Evolutionary conservation across 768 basidiomycete species (phyloP).

Genomic region (Phaeotremella fagi): DNA sequence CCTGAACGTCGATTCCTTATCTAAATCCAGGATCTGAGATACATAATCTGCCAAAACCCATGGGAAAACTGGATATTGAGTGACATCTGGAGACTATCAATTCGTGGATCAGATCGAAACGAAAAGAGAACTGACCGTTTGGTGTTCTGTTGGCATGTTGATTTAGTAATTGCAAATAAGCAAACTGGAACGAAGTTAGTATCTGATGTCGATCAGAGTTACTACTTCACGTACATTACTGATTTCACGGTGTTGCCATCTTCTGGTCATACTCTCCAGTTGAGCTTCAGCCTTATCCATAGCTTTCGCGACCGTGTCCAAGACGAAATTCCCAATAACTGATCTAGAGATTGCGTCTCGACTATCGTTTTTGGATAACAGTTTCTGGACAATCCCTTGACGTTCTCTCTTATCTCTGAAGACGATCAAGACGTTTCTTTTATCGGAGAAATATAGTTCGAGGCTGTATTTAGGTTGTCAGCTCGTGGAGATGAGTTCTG

Average conservation of each 20-base stretch:
- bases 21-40: constrained; percentile 53
- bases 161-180: constrained; percentile 81
- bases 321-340: constrained; percentile 44
- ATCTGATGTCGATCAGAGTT: constrained; percentile 4
- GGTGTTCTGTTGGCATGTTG: constrained; percentile 89
- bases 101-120: background rate
- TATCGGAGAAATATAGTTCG: constrained; percentile 90
- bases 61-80: constrained; percentile 82
- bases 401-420: constrained; percentile 68
- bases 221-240: constrained; percentile 63
- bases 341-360: constrained; percentile 55
- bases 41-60: constrained; percentile 86
- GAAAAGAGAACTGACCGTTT: constrained; percentile 53
- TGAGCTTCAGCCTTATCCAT: constrained; percentile 39
- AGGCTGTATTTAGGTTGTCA: constrained; percentile 53
- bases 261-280: constrained; percentile 50
- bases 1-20: constrained; percentile 25
- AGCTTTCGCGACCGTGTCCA: constrained; percentile 42
- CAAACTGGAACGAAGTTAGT: too few species aligned
- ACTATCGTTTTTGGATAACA: constrained; percentile 54
- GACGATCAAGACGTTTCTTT: constrained; percentile 76
- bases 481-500: background rate
- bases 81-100: constrained; percentile 61
- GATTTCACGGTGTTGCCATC: constrained; percentile 85
- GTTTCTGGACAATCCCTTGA: constrained; percentile 45